Conservation (phyloP, 2,329 filamentous ascomycete genomes). For the Graphiopsis chlorocephala region DNA sequence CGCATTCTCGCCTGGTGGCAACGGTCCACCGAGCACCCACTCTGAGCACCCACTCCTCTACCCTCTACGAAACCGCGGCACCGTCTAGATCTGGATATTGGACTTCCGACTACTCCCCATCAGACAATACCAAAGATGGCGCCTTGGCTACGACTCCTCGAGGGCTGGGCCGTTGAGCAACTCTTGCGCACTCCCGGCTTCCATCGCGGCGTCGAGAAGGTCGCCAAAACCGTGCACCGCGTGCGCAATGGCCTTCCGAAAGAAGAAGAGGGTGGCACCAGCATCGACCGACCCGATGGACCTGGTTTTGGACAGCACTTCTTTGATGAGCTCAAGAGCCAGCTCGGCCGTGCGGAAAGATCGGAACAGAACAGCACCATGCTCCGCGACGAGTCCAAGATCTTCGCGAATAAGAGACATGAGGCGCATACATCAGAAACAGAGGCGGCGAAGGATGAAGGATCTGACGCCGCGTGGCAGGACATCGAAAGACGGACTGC, state of each 20-base stretch:
- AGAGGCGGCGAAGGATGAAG: constrained; percentile 15
- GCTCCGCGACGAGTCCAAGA: constrained; percentile 11
- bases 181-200: constrained; percentile 55
- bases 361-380: constrained; percentile 21
- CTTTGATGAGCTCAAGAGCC: constrained; percentile 48
- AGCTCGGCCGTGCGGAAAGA: constrained; percentile 29
- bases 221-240: constrained; percentile 47
- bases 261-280: constrained; percentile 49
- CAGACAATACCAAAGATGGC: constrained; percentile 25
- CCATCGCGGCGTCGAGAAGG: constrained; percentile 51
- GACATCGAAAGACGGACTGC: constrained; percentile 20
- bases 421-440: not conserved
- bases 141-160: constrained; percentile 38
- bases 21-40: not conserved
- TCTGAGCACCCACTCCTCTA: not conserved
- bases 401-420: not conserved
- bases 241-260: constrained; percentile 48
- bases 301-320: constrained; percentile 49
- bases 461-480: constrained; percentile 30
- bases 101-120: not conserved
- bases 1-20: not conserved
- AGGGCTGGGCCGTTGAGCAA: constrained; percentile 39
- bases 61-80: not conserved
- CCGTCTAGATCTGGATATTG: not conserved
- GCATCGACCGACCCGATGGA: constrained; percentile 40